Evolutionary conservation across 2,329 filamentous ascomycete species (phyloP).

Genomic region (Monilinia laxa): DNA sequence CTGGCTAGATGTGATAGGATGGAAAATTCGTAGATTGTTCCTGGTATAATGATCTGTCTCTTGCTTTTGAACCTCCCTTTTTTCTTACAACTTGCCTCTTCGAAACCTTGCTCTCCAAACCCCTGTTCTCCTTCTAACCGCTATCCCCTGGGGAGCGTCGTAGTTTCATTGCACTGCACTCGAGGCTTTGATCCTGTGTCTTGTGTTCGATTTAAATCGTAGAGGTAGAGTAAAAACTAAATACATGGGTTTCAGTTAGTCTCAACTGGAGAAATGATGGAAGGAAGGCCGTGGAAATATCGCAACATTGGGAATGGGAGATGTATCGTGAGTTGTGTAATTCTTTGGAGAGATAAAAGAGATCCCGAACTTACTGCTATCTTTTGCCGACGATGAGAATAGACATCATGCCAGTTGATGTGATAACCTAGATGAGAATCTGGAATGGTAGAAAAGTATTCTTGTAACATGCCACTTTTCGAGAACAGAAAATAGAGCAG

Average conservation of each 20-base stretch:
- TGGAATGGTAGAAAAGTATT: background rate
- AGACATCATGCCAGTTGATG: background rate
- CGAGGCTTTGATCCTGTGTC: background rate
- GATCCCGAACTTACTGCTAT: background rate
- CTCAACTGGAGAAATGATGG: background rate
- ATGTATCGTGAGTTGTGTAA: background rate
- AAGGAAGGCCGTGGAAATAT: background rate
- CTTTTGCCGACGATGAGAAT: background rate
- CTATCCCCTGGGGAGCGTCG: too few species aligned
- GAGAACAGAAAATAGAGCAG: background rate
- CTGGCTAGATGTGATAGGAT: too few species aligned
- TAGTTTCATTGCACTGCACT: background rate
- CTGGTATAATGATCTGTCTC: background rate
- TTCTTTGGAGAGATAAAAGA: background rate
- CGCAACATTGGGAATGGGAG: background rate
- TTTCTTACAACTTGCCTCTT: too few species aligned
- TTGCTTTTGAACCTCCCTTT: too few species aligned
- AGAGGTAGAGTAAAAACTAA: background rate
- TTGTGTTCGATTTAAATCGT: background rate
- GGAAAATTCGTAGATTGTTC: background rate
- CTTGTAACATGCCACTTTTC: background rate
- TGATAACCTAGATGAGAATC: background rate
- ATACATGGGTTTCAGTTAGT: background rate
- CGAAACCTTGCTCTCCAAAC: too few species aligned
- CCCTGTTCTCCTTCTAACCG: too few species aligned